Conservation (phyloP, 768 basidiomycete species). For the Amanita phalloides region DNA sequence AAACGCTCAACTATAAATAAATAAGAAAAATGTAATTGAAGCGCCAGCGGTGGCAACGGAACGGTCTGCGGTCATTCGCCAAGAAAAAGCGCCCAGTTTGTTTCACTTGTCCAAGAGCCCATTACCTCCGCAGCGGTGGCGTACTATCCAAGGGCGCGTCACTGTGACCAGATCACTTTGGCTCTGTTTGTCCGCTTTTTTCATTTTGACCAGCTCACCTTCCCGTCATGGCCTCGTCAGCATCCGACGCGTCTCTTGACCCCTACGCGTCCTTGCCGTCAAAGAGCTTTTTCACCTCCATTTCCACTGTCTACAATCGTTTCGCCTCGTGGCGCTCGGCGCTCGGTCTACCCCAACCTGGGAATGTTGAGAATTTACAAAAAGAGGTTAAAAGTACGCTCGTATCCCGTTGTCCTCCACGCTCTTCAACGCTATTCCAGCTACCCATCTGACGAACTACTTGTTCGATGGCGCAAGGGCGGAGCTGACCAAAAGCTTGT, state of each 20-base stretch:
- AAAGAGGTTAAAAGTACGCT: constrained; percentile 84
- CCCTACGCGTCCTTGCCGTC: constrained; percentile 23
- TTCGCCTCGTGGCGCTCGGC: constrained; percentile 76
- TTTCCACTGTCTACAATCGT: constrained; percentile 54
- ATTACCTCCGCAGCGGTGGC: too few relatives aligned
- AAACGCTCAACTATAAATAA: background rate
- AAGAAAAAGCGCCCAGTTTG: too few relatives aligned
- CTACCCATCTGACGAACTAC: constrained; percentile 86
- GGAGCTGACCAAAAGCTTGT: constrained; percentile 89
- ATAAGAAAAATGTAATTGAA: background rate
- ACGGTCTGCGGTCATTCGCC: too few relatives aligned
- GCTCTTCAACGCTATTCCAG: constrained; percentile 28
- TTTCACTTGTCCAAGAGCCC: too few relatives aligned
- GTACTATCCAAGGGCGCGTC: too few relatives aligned
- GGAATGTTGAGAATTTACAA: constrained; percentile 83
- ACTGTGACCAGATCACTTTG: constrained; percentile 11
- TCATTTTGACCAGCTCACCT: constrained; percentile 26
- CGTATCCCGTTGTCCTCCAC: background rate
- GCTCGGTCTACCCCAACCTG: constrained; percentile 83
- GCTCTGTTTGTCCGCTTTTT: constrained; percentile 28
- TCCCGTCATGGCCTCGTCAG: constrained; percentile 11
- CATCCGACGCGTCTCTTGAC: constrained; percentile 21
- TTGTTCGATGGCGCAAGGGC: constrained; percentile 97
- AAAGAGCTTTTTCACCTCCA: constrained; percentile 28
- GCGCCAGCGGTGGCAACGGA: background rate